phyloP scores from a whole-genome alignment of 2,329 filamentous ascomycete genomes.

The Ampelomyces quisqualis region DNA sequence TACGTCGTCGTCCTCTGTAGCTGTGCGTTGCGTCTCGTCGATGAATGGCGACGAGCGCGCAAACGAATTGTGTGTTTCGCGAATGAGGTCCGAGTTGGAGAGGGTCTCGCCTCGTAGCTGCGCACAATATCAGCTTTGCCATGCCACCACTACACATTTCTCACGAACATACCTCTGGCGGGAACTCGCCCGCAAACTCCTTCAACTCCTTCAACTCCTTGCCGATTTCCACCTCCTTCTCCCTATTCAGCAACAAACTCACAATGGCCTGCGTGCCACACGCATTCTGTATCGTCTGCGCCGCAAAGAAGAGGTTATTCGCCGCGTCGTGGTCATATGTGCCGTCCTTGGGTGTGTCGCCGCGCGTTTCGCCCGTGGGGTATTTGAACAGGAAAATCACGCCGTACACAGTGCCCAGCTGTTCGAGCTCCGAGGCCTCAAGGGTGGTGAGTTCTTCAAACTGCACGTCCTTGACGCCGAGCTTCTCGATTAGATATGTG shows the following conservation, averaged over 20 bases:
- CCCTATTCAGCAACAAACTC: slow-evolving; percentile 86
- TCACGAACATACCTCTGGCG: slow-evolving; percentile 52
- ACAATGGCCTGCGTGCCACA: slow-evolving; percentile 95
- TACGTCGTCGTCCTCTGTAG: slow-evolving; percentile 78
- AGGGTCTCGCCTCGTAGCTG: slow-evolving; percentile 70
- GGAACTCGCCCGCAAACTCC: slow-evolving; percentile 83
- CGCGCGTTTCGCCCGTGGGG: slow-evolving; percentile 67
- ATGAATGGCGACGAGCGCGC: slow-evolving; percentile 85
- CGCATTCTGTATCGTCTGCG: slow-evolving; percentile 97
- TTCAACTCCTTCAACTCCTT: slow-evolving; percentile 72
- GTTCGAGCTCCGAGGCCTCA: slow-evolving; percentile 70
- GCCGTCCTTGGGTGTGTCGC: slow-evolving; percentile 74
- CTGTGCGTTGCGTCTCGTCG: slow-evolving; percentile 78
- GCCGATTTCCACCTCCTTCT: slow-evolving; percentile 69
- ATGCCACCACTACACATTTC: not conserved
- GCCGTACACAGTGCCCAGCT: slow-evolving; percentile 70
- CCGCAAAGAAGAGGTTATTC: slow-evolving; percentile 85
- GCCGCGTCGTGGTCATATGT: slow-evolving; percentile 74
- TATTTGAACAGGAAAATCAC: slow-evolving; percentile 99
- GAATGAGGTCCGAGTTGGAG: slow-evolving; percentile 62
- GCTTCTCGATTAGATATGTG: slow-evolving; percentile 88
- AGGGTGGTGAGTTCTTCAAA: slow-evolving; percentile 95
- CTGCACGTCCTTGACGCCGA: slow-evolving; percentile 90
- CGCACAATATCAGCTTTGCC: slow-evolving; percentile 10
- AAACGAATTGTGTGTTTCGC: slow-evolving; percentile 82